Percentiles rank a stretch among this genome's conserved stretches.
Evolutionary conservation across 257 asterid species (phyloP).

Genomic region (Anisodus acutangulus): DNA sequence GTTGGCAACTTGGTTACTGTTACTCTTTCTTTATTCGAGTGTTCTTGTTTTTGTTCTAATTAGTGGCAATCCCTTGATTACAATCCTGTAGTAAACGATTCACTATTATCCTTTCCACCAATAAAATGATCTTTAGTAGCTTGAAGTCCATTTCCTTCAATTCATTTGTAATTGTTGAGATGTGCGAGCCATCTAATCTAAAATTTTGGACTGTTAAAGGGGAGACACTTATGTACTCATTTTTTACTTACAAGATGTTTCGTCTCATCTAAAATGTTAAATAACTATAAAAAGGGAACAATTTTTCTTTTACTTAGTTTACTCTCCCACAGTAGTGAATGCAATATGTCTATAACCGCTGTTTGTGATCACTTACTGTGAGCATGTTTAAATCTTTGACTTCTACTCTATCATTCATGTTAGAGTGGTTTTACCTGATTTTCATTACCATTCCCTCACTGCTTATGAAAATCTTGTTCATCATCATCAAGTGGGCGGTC

Average conservation of each 20-base stretch:
- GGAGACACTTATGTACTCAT: not conserved
- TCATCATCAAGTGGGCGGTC: not conserved
- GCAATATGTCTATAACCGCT: not conserved
- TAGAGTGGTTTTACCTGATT: not conserved
- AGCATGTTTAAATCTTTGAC: not conserved
- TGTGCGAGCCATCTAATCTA: not conserved
- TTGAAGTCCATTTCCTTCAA: slow-evolving; percentile 10
- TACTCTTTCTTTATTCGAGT: not conserved
- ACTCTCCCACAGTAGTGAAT: not conserved
- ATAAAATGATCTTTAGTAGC: not conserved
- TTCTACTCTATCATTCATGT: not conserved
- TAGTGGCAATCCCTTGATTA: not conserved
- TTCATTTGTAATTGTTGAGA: not conserved
- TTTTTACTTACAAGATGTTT: not conserved
- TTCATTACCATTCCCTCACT: not conserved
- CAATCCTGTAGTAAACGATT: not conserved
- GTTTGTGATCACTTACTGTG: not conserved
- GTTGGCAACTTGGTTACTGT: not conserved
- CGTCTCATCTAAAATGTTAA: not conserved
- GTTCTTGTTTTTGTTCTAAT: not conserved
- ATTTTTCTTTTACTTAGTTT: not conserved
- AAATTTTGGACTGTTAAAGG: not conserved
- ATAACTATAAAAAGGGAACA: not conserved
- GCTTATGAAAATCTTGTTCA: not conserved
- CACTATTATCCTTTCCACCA: not conserved